Conservation (phyloP, 176 grass and related monocot species). For the Zoysia pacifica region DNA sequence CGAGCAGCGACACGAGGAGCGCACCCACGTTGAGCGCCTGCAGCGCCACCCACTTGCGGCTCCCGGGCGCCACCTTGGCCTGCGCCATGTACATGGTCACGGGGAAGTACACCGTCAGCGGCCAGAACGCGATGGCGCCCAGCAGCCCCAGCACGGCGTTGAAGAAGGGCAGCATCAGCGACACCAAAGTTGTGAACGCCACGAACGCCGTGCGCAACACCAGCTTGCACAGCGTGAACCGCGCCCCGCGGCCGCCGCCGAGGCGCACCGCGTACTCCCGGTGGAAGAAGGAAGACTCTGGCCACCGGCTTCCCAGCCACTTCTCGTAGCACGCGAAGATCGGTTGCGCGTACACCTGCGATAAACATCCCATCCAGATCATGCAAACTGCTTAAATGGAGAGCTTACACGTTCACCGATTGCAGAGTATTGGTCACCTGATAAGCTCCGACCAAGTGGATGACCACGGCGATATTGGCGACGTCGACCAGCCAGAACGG, state of each 20-base stretch:
- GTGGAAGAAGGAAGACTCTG: slow-evolving; percentile 64
- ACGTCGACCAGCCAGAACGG: slow-evolving; percentile 93
- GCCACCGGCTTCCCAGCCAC: slow-evolving; percentile 61
- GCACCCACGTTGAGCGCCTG: slow-evolving; percentile 46
- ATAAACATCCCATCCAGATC: background rate
- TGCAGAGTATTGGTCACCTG: slow-evolving; percentile 43
- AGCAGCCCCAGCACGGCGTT: slow-evolving; percentile 81
- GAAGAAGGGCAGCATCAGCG: slow-evolving; percentile 89
- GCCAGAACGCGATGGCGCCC: slow-evolving; percentile 77
- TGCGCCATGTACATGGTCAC: slow-evolving; percentile 55
- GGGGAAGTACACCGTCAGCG: slow-evolving; percentile 81
- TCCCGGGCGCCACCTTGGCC: slow-evolving; percentile 27
- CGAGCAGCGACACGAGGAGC: slow-evolving; percentile 39
- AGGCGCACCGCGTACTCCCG: slow-evolving; percentile 60
- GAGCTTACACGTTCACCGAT: background rate
- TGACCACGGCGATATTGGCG: slow-evolving; percentile 72
- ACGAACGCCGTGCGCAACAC: slow-evolving; percentile 74
- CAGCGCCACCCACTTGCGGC: slow-evolving; percentile 35
- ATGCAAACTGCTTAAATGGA: background rate
- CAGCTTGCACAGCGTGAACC: slow-evolving; percentile 72
- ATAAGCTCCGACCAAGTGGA: slow-evolving; percentile 81
- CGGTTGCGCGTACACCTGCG: slow-evolving; percentile 78
- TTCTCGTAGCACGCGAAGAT: slow-evolving; percentile 85
- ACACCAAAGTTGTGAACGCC: slow-evolving; percentile 58
- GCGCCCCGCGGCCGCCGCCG: slow-evolving; percentile 35